These are phyloP conservation scores for Herpotrichia juniperi DNA, from an alignment of 2,329 filamentous ascomycete genomes.

Conservation along the genomic window DNA sequence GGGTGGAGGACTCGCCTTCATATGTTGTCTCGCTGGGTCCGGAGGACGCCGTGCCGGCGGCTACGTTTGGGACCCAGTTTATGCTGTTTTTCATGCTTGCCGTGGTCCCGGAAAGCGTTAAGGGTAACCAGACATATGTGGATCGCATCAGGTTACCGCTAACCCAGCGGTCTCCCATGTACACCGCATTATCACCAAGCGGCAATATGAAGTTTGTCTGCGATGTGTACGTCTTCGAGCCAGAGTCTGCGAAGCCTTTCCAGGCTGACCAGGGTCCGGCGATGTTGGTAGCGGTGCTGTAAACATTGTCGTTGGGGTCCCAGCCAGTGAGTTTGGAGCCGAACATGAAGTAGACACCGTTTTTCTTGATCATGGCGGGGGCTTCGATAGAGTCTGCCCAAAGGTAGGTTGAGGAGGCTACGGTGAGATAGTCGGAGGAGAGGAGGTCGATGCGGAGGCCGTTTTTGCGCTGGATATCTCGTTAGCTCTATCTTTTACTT, in stretches of 20 bases:
- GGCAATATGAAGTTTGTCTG: constrained; percentile 67
- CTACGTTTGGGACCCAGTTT: constrained; percentile 60
- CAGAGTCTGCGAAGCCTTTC: constrained; percentile 63
- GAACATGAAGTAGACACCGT: constrained; percentile 69
- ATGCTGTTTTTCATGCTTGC: constrained; percentile 59
- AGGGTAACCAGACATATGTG: constrained; percentile 70
- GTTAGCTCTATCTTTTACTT: background rate
- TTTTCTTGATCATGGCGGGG: constrained; percentile 67
- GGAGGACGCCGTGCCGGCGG: constrained; percentile 51
- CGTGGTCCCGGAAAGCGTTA: constrained; percentile 59
- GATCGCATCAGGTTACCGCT: constrained; percentile 63
- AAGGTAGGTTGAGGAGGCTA: constrained; percentile 55
- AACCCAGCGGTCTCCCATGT: constrained; percentile 72
- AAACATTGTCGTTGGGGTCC: constrained; percentile 69
- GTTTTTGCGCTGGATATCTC: constrained; percentile 55
- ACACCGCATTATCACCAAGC: constrained; percentile 56
- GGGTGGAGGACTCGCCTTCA: constrained; percentile 58
- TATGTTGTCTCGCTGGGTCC: constrained; percentile 55
- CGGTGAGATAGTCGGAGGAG: constrained; percentile 62
- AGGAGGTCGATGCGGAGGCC: constrained; percentile 65
- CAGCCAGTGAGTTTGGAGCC: constrained; percentile 57
- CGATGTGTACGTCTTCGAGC: constrained; percentile 64
- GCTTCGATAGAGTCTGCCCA: constrained; percentile 65
- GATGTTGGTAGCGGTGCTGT: constrained; percentile 64
- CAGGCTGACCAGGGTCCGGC: constrained; percentile 67